These are phyloP conservation scores for Aspergillus phoenicis DNA, from an alignment of 2,329 filamentous ascomycete genomes.

Conservation along the genomic window DNA sequence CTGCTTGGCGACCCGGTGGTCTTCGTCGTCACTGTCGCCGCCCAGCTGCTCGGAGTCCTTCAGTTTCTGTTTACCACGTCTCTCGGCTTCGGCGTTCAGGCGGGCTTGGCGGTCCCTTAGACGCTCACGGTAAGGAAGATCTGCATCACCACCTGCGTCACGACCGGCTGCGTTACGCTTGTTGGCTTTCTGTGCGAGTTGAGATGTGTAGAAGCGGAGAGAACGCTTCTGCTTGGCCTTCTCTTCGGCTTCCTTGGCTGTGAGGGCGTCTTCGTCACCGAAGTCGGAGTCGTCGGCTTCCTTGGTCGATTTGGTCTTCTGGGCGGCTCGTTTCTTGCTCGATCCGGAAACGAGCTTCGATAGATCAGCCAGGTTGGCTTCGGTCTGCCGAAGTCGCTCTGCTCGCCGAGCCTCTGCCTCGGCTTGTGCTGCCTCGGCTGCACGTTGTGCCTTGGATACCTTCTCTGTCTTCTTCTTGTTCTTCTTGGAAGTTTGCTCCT, in stretches of 20 bases:
- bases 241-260: constrained; percentile 76
- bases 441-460: constrained; percentile 52
- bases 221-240: constrained; percentile 90
- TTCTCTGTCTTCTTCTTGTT: constrained; percentile 47
- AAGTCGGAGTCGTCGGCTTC: constrained; percentile 77
- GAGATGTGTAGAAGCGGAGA: constrained; percentile 95
- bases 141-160: constrained; percentile 60
- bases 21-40: constrained; percentile 69
- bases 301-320: constrained; percentile 34
- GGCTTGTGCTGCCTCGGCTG: constrained; percentile 56
- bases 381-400: constrained; percentile 57
- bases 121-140: constrained; percentile 82
- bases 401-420: constrained; percentile 57
- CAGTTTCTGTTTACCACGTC: constrained; percentile 68
- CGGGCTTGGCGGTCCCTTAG: constrained; percentile 82
- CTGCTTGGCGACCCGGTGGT: constrained; percentile 57
- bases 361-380: constrained; percentile 74
- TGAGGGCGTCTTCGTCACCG: constrained; percentile 82
- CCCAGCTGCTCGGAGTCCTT: constrained; percentile 69
- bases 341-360: constrained; percentile 60
- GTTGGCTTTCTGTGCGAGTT: constrained; percentile 92
- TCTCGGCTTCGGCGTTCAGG: constrained; percentile 85
- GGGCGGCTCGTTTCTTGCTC: constrained; percentile 49
- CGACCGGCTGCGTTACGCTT: constrained; percentile 67
- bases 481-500: constrained; percentile 43